These are phyloP conservation scores for Physcia stellaris DNA, from an alignment of 495 filamentous ascomycete genomes.

Conservation along the genomic window DNA sequence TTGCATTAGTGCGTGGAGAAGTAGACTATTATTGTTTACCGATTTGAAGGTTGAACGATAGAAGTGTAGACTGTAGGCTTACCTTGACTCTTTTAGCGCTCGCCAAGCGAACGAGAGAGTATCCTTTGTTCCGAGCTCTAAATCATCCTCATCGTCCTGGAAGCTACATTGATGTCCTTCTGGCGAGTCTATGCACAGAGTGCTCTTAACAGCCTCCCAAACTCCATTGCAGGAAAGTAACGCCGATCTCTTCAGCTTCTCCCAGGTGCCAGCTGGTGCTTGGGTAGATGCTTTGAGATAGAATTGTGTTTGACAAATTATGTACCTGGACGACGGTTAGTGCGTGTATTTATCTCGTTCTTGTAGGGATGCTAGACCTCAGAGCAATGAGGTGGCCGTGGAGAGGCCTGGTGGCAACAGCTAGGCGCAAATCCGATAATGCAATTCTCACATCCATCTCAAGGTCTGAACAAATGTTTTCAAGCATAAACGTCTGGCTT, in stretches of 20 bases:
- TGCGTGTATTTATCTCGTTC: conserved; percentile 4
- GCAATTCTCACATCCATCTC: conserved; percentile 43
- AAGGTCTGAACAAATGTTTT: conserved; percentile 19
- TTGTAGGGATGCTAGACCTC: conserved; percentile 32
- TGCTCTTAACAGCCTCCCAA: conserved; percentile 59
- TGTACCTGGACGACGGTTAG: conserved; percentile 20
- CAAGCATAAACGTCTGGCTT: conserved; percentile 1
- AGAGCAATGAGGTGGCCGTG: conserved; percentile 42
- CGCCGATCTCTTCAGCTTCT: conserved; percentile 22
- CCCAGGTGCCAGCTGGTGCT: not conserved
- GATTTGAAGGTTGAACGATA: not conserved
- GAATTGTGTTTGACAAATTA: conserved; percentile 16
- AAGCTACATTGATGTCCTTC: conserved; percentile 76
- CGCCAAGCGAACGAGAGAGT: conserved; percentile 87
- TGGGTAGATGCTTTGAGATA: conserved; percentile 1
- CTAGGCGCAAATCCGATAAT: conserved; percentile 41
- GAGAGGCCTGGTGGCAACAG: conserved; percentile 50
- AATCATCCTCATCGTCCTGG: conserved; percentile 52
- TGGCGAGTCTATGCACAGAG: conserved; percentile 82
- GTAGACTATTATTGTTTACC: no score
- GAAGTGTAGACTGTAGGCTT: conserved; percentile 6
- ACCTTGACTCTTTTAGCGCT: conserved; percentile 84
- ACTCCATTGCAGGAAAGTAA: conserved; percentile 43
- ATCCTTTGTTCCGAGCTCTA: conserved; percentile 63
- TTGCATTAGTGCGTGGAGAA: conserved; percentile 26